phyloP scores from a whole-genome alignment of 805 yeast species.

The Metschnikowia borealis region DNA sequence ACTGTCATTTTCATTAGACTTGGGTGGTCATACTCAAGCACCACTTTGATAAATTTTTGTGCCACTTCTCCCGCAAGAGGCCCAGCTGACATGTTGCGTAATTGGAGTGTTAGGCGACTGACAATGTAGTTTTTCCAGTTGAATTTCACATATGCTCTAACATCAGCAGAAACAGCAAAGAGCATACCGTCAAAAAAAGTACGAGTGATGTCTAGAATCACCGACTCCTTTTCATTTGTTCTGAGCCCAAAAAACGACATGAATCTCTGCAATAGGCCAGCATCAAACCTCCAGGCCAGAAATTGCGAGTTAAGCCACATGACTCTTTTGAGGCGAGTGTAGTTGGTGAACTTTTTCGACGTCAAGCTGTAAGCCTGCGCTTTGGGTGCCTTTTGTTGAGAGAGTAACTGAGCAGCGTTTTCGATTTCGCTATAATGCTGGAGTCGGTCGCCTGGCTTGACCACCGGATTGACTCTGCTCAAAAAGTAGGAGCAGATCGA shows the following conservation, averaged over 20 bases:
- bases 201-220: conserved; percentile 19
- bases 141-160: conserved; percentile 23
- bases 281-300: conserved; percentile 21
- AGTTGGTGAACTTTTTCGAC: conserved; percentile 13
- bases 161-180: conserved; percentile 18
- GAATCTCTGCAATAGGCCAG: conserved; percentile 11
- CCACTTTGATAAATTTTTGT: conserved; percentile 5
- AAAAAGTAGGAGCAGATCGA: conserved; percentile 7
- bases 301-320: conserved; percentile 28
- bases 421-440: background rate
- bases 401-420: background rate
- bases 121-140: conserved; percentile 36
- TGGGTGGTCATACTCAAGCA: conserved; percentile 4
- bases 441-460: conserved; percentile 5
- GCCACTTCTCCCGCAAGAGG: conserved; percentile 1
- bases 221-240: conserved; percentile 10
- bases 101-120: conserved; percentile 25
- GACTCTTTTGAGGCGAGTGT: conserved; percentile 21
- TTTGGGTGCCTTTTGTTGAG: background rate
- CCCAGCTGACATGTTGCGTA: conserved; percentile 14
- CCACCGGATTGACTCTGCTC: conserved; percentile 4
- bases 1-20: conserved; percentile 4
- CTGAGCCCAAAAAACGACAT: conserved; percentile 6
- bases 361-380: conserved; percentile 5
- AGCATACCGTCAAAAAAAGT: conserved; percentile 22